These are phyloP conservation scores for Fusarium drepaniforme DNA, from an alignment of 2,329 filamentous ascomycete species.

Conservation along the genomic window DNA sequence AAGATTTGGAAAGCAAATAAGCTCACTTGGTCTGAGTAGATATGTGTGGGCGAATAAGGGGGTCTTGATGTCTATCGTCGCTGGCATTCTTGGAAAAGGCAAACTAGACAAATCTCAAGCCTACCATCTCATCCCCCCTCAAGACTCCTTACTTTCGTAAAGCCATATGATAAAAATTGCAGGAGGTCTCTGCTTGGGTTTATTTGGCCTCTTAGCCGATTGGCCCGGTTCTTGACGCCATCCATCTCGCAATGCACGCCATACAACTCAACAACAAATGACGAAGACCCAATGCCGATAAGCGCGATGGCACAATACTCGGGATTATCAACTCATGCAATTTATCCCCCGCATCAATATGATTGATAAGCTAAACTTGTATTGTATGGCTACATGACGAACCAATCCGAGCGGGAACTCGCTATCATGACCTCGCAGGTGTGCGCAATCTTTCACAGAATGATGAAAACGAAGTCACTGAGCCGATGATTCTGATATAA, in stretches of 20 bases:
- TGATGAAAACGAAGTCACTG: background rate
- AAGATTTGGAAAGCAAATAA: background rate
- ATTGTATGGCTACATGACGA: background rate
- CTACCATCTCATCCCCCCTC: background rate
- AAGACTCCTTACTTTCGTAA: background rate
- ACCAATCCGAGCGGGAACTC: background rate
- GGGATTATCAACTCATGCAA: background rate
- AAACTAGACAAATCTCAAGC: background rate
- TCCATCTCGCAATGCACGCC: slow-evolving; percentile 1
- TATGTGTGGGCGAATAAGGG: background rate
- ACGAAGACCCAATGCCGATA: background rate
- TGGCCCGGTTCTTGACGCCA: background rate
- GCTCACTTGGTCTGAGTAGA: background rate
- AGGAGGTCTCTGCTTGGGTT: background rate
- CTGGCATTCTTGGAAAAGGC: background rate
- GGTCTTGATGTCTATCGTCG: background rate
- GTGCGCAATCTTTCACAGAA: background rate
- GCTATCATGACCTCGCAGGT: slow-evolving; percentile 2
- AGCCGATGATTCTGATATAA: background rate
- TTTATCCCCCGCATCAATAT: background rate
- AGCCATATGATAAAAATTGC: background rate
- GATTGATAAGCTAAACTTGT: slow-evolving; percentile 5
- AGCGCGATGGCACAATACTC: background rate
- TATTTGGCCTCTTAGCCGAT: background rate
- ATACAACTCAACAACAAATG: background rate